These are phyloP conservation scores for Backusella mclennaniae DNA, from an alignment of 192 early-diverging fungal genomes.

Conservation along the genomic window DNA sequence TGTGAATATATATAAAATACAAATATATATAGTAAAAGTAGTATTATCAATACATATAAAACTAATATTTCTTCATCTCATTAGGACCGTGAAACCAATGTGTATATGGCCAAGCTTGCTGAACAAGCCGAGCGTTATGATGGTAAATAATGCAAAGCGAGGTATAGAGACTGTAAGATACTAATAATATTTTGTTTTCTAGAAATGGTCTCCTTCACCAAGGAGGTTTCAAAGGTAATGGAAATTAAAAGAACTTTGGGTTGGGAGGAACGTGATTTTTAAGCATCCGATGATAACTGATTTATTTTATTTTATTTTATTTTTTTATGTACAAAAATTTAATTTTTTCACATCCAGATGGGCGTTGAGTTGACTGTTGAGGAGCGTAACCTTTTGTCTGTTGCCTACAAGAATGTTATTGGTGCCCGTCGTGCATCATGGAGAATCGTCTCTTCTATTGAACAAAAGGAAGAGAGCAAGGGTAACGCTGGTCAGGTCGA, in stretches of 20 bases:
- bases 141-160: conserved; percentile 40
- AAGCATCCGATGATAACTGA: neutral
- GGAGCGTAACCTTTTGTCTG: conserved; percentile 97
- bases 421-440: conserved; percentile 98
- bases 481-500: conserved; percentile 88
- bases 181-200: conserved; percentile 3
- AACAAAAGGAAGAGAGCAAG: conserved; percentile 98
- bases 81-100: conserved; percentile 65
- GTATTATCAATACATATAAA: neutral
- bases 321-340: conserved; percentile 1
- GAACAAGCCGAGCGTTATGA: conserved; percentile 89
- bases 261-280: neutral
- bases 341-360: conserved; percentile 48
- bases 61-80: neutral
- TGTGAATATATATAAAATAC: neutral
- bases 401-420: conserved; percentile 99
- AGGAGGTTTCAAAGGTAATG: conserved; percentile 68
- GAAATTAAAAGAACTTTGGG: neutral
- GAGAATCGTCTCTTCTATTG: conserved; percentile 99
- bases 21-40: neutral
- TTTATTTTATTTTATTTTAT: neutral
- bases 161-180: neutral
- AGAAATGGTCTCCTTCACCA: conserved; percentile 90
- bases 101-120: conserved; percentile 98
- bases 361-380: conserved; percentile 93